Percentiles rank a stretch among this genome's conserved stretches.
These are phyloP conservation scores for Suhomyces panamericanus DNA, from an alignment of 1,139 yeast species.

Conservation along the genomic window DNA sequence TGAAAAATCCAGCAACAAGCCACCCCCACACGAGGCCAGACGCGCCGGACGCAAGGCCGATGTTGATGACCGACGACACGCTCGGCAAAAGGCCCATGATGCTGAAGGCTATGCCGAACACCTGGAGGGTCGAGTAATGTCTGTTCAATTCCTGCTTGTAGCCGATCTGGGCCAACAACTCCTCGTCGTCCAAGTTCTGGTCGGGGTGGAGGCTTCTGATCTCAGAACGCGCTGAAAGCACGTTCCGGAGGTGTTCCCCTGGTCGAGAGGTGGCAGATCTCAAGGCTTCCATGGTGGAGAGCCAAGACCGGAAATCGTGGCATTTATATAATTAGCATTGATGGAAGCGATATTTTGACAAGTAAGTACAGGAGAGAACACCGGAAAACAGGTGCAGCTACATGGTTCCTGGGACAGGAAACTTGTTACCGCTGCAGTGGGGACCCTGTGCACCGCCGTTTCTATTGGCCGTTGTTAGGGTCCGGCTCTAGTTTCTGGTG, in stretches of 20 bases:
- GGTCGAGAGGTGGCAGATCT: conserved; percentile 7
- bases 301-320: not conserved
- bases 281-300: conserved; percentile 5
- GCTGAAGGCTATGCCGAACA: conserved; percentile 54
- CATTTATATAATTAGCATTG: not conserved
- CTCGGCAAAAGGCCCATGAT: conserved; percentile 55
- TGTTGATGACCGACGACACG: conserved; percentile 38
- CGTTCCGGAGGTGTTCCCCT: conserved; percentile 8
- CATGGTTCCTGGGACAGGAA: too few relatives aligned
- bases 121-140: conserved; percentile 49
- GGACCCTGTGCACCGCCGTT: too few relatives aligned
- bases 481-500: too few relatives aligned
- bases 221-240: conserved; percentile 12
- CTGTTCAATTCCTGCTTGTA: conserved; percentile 53
- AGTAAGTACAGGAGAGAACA: too few relatives aligned
- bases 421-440: too few relatives aligned
- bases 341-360: too few relatives aligned
- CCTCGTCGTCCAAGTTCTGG: conserved; percentile 40
- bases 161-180: conserved; percentile 53
- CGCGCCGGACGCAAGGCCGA: conserved; percentile 51
- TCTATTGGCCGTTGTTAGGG: too few relatives aligned
- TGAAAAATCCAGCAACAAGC: conserved; percentile 60
- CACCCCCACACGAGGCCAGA: conserved; percentile 72
- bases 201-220: conserved; percentile 23
- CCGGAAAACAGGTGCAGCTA: too few relatives aligned